Conservation (phyloP, 2,329 filamentous ascomycete species). For the Thelonectria rubi region DNA sequence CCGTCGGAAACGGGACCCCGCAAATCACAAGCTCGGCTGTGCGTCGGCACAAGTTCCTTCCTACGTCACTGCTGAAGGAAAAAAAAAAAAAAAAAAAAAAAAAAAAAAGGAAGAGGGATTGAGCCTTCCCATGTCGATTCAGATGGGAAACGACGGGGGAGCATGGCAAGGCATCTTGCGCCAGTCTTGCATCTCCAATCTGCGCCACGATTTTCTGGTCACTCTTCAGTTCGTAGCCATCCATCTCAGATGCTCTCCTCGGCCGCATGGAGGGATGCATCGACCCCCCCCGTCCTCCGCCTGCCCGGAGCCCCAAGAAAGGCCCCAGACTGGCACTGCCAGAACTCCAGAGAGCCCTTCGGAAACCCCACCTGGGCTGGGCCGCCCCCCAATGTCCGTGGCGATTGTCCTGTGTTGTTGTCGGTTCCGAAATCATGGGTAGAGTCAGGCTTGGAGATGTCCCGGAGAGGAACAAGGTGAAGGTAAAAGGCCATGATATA, state of each 20-base stretch:
- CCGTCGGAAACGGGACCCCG: slow-evolving; percentile 49
- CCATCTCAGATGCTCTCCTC: slow-evolving; percentile 23
- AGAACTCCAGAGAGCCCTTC: no score
- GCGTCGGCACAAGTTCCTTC: slow-evolving; percentile 54
- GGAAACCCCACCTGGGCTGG: no score
- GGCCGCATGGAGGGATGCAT: slow-evolving; percentile 39
- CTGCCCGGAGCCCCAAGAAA: slow-evolving; percentile 37
- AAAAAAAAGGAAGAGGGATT: no score
- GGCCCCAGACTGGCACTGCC: no score
- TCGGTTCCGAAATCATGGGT: slow-evolving; percentile 23
- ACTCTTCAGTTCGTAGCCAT: neutral
- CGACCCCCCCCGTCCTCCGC: slow-evolving; percentile 39
- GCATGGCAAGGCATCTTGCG: neutral
- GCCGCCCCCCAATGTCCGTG: slow-evolving; percentile 16
- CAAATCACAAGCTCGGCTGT: slow-evolving; percentile 67
- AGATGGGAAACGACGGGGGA: neutral
- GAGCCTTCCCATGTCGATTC: neutral
- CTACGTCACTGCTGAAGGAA: slow-evolving; percentile 38
- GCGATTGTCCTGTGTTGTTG: neutral
- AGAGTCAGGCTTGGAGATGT: neutral
- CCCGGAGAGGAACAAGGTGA: neutral
- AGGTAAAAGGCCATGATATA: neutral
- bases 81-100: neutral
- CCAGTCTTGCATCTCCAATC: neutral
- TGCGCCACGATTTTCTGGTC: neutral